Base-by-base conservation (phyloP, 2,329 filamentous ascomycete genomes). In the Fusarium pseudograminearum region DNA sequence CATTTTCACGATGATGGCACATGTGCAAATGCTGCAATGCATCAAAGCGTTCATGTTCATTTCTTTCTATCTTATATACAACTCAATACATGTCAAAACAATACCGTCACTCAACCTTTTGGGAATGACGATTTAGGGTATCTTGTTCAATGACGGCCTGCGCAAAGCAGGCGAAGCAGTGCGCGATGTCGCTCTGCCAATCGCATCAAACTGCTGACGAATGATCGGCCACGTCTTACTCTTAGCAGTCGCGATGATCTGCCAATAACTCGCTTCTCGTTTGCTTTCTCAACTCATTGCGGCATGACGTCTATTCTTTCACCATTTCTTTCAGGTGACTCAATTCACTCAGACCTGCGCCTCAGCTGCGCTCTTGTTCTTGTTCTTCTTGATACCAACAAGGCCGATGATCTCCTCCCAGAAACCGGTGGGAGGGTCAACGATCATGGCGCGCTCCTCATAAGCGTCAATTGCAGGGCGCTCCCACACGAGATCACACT, bases 401-500 rank as follows among this genome's bases (percentile, higher is more conserved):
- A 73, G 28, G 5, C 42, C 65, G 7, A 61, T 18, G 16, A 69
- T 69, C 44, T 73, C 71, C 16, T 57, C 34, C 59, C 66, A 72
- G 76, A 86, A 85, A 1, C 81, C 78, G 40, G 81, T 76, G 1
- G 83, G 83, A 4, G 79, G 77, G 18, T 81, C 79, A 7, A 38
- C 4, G 3, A 71, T 57, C 69, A 72, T 70, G 11, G 78, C 72
- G 11, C 78, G 79, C 9, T 76, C 79, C 70, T 86, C 84, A 50
- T 87, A 86, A 0, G 80, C 81, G 67, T 88, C 85, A 57, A 87
- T 84, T 20, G 81, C 69, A 24, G 84, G 85, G 31, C 82, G 77
- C 65, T 88, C 83, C 86, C 86, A 84, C 42, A 87, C 78, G 11
- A 89, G 78, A 70, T 89, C 86, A 2, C 82, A 84, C 66, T 89